Evolutionary conservation across 2,329 filamentous ascomycete species (phyloP), one percentile per base, ranked within the genome.

Genomic region (Macroventuria anomochaeta): DNA sequence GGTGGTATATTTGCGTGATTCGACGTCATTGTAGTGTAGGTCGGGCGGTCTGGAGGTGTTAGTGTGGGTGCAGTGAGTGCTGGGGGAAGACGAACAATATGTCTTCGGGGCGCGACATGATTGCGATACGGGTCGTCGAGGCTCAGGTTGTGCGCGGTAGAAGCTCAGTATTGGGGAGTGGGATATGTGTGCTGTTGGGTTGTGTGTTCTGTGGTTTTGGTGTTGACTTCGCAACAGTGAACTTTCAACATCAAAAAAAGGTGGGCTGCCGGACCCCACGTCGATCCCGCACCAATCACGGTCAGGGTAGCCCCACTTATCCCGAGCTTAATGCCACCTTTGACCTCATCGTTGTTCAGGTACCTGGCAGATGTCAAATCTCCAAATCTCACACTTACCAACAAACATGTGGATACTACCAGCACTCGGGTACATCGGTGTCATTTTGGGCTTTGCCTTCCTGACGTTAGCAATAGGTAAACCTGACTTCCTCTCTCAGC

Each of bases 1-100:
- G 4, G 93, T 97, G 7, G 95, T 97, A 81, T 99, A 99, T 82
- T 97, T 97, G 74, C 90, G 89, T 26, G 95, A 93, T 81, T 97
- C 93, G 75, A 83, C 82, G 79, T 97, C 93, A 81, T 97, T 89
- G 83, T 99, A 99, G 81, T 96, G 96, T 72, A 97, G 88, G 79
- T 99, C 95, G 62, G 95, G 93, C 43, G 93, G 91, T 73, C 91
- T 96, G 74, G 2, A 26, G 12, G 28, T 41, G 57, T 55, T 42
- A 58, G 59, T 43, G n/a, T 46, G 46, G 40, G 36, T 32, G 39
- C 36, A 8, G 23, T 55, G 48, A 51, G 50, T n/a, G 48, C 52
- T 40, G 42, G 58, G 41, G 39, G 36, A 47, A 55, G 42, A 68
- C 84, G 70, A 82, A 95, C 90, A 97, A 87, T 62, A 86, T 89